These are phyloP conservation scores for Trichoderma sp. DNA, from an alignment of 2,329 filamentous ascomycete genomes.

Conservation along the genomic window DNA sequence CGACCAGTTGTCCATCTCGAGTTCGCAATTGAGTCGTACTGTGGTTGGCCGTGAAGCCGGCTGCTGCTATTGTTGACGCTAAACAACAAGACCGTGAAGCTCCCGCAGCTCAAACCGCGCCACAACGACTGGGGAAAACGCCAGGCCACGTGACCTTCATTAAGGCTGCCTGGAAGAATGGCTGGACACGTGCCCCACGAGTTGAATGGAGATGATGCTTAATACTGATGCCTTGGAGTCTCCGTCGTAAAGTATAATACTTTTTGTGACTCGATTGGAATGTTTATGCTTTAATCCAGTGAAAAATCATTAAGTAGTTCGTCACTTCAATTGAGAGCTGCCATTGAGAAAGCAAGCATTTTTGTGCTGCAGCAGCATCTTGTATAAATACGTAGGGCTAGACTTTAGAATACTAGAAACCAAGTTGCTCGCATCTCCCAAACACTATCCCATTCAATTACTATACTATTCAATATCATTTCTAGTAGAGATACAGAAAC, in stretches of 20 bases:
- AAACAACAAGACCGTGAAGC: not conserved
- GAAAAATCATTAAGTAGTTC: not conserved
- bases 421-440: not conserved
- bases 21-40: not conserved
- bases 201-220: not conserved
- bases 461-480: not conserved
- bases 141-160: slow-evolving; percentile 14
- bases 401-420: not conserved
- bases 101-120: not conserved
- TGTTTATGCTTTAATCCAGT: not conserved
- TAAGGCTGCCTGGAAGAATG: not conserved
- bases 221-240: not conserved
- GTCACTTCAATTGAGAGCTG: not conserved
- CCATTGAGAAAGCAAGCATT: not conserved
- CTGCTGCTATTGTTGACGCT: slow-evolving; percentile 6
- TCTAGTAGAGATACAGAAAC: not conserved
- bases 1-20: slow-evolving; percentile 44
- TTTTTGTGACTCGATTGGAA: not conserved
- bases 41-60: not conserved
- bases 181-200: not conserved
- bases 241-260: not conserved
- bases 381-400: not conserved
- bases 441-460: not conserved
- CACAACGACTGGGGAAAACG: not conserved
- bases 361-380: not conserved